Evolutionary conservation across 208 protist genomes (phyloP), one percentile per base, ranked within the genome.

Genomic region (Acanthamoeba healyi): DNA sequence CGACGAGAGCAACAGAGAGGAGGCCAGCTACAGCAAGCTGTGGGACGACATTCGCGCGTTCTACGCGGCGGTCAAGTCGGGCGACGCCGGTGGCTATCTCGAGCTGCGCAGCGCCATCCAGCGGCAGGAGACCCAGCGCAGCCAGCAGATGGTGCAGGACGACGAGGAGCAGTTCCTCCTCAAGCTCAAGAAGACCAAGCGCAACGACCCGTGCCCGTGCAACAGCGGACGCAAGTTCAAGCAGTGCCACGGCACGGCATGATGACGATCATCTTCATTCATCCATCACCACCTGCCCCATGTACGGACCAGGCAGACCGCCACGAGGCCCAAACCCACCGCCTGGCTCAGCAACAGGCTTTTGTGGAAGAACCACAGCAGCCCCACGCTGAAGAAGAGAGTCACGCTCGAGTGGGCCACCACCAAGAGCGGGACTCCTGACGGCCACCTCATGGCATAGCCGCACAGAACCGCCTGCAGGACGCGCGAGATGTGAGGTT

Each of bases 151-250:
- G 56, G 56, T 22, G 38, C 40, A 92, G 42, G 58, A 74, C 5
- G 44, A 88, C 44, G 49, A 65, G 6, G 81, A 54, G 38, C 56
- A 65, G 38, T 17, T 79, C 29, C 32, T 79, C 9, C 70, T 42
- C 29, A 79, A 79, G 70, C 38, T 79, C 12, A 86, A 86, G 22
- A 94, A 94, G 70, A 51, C 29, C 6, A 91, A 81, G 67, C 70
- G 95, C 54, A 96, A 96, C 56, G 94, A 94, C 38, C 10, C 63
- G 15, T 96, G 95, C 72, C 81, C 94, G 38, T 96, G 95, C 26
- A 65, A 65, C 61, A 94, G 79, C 56, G 94, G 94, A 26, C 94
- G 92, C 34, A 96, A 96, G 91, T 88, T 84, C 91, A 96, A 96
- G n/a, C 40, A 58, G 63, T 94, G 92, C 42, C 92, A 94, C 51